Percentiles rank a stretch among this genome's conserved stretches.
phyloP scores from a whole-genome alignment of 2,329 filamentous ascomycete genomes.

The Epichloe brachyelytri region DNA sequence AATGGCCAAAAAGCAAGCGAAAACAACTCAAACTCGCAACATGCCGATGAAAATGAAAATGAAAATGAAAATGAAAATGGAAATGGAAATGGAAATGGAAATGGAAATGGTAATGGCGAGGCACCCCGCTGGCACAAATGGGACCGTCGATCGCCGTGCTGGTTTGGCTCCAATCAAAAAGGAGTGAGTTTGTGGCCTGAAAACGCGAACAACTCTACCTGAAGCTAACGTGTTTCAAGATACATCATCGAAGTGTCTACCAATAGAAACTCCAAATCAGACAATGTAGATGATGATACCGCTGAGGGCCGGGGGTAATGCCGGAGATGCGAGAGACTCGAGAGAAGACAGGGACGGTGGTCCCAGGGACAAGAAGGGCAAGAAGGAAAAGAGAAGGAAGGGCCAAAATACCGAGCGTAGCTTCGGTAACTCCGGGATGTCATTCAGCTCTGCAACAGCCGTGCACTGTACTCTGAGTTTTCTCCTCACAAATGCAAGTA shows the following conservation, averaged over 20 bases:
- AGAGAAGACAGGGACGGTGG: slow-evolving; percentile 43
- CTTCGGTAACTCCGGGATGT: slow-evolving; percentile 73
- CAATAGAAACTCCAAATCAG: slow-evolving; percentile 12
- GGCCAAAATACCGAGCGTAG: slow-evolving; percentile 70
- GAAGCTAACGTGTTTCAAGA: slow-evolving; percentile 15
- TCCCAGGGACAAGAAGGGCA: slow-evolving; percentile 25
- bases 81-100: neutral
- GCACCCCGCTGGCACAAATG: slow-evolving; percentile 5
- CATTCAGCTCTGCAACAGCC: slow-evolving; percentile 64
- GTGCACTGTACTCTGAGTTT: slow-evolving; percentile 63
- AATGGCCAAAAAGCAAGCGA: slow-evolving; percentile 9
- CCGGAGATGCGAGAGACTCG: slow-evolving; percentile 25
- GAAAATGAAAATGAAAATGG: slow-evolving; percentile 7
- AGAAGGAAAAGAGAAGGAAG: slow-evolving; percentile 37
- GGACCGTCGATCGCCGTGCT: slow-evolving; percentile 24
- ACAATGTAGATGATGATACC: slow-evolving; percentile 32
- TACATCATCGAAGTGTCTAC: slow-evolving; percentile 27
- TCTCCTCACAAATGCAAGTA: slow-evolving; percentile 65
- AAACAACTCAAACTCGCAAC: neutral
- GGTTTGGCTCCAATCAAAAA: slow-evolving; percentile 60
- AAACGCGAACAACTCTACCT: neutral
- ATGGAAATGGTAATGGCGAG: slow-evolving; percentile 5
- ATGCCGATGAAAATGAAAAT: neutral
- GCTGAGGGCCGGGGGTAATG: slow-evolving; percentile 29
- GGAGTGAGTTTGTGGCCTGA: slow-evolving; percentile 40